Evolutionary conservation across 2,329 filamentous ascomycete genomes (phyloP), one percentile per base, ranked within the genome.

Genomic region (Magnaporthiopsis rhizophila): DNA sequence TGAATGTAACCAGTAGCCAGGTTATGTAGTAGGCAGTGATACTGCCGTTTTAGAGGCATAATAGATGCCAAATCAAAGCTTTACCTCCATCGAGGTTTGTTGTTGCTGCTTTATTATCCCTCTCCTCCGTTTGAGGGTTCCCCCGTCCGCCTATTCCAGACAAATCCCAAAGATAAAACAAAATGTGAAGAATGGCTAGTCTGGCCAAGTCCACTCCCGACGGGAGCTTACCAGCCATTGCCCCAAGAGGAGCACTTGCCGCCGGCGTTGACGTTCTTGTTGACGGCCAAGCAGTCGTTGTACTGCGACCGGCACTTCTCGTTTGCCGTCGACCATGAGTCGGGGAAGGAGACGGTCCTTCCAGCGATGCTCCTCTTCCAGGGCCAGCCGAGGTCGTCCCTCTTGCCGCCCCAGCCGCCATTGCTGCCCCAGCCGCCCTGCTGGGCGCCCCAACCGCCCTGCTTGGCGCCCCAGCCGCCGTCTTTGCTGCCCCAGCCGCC

Each of bases 271-370:
- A 78, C 72, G 15, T 72, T 68, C 65, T 69, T 71, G 72, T 85
- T 84, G 34, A 73, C 71, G 18, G 53, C 61, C 65, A 82, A 69
- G 66, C 82, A 85, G 69, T 83, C 81, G 3, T 67, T 67, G 69
- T 81, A 81, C 75, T 85, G 83, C 26, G 74, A 72, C 65, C 75
- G 72, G 72, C 83, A 85, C 71, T 82, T 81, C 63, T 68, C 70
- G 26, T 65, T 68, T 13, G 79, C 78, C 12, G 64, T 67, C 12
- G 61, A 65, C 60, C 70, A 73, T 30, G 63, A 69, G 59, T 73
- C 71, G 3, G 24, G 61, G 69, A 73, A 74, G 58, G 66, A 61
- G 21, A 58, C 67, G 24, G 66, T 70, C 65, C 69, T 64, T 15
- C 65, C 62, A 60, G 63, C 62, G 36, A 61, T 30, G 58, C 36